phyloP scores from a whole-genome alignment of 371 early-diverging fungal species.

The Lichtheimia ramosa region DNA sequence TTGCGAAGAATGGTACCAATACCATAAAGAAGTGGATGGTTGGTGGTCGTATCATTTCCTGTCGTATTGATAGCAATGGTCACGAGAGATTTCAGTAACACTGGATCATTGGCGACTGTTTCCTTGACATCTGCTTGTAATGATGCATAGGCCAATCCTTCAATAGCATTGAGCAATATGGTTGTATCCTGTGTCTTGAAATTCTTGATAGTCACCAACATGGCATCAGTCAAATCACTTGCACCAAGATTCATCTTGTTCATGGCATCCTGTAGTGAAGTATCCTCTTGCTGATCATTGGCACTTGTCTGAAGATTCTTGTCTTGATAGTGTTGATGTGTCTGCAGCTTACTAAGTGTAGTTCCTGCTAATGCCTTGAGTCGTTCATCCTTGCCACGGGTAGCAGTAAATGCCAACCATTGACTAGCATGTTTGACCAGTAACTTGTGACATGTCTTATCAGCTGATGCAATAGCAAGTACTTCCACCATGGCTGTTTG shows the following conservation, averaged over 20 bases:
- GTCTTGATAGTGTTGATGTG: constrained; percentile 34
- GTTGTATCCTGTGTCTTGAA: constrained; percentile 30
- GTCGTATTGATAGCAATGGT: constrained; percentile 48
- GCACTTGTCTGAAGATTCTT: neutral
- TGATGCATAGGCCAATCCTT: constrained; percentile 77
- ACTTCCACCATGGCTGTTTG: constrained; percentile 64
- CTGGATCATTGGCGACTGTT: constrained; percentile 51
- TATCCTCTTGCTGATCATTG: constrained; percentile 18
- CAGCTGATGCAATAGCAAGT: constrained; percentile 68
- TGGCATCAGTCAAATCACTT: constrained; percentile 31
- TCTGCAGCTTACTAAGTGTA: constrained; percentile 64
- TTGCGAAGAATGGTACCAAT: constrained; percentile 70
- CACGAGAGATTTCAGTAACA: constrained; percentile 58
- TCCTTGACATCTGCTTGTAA: constrained; percentile 65
- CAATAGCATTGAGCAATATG: constrained; percentile 50
- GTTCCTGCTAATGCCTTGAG: constrained; percentile 64
- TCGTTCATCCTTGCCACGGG: constrained; percentile 39
- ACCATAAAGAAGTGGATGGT: constrained; percentile 60
- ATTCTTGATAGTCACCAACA: constrained; percentile 36
- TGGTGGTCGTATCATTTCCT: constrained; percentile 28
- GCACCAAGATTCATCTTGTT: constrained; percentile 23
- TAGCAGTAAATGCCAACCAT: constrained; percentile 56
- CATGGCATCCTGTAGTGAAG: constrained; percentile 30
- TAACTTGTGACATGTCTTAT: constrained; percentile 58
- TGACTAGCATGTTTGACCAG: constrained; percentile 54